Evolutionary conservation across 106 monocot genomes (phyloP).

Genomic region (Phalaenopsis equestris): DNA sequence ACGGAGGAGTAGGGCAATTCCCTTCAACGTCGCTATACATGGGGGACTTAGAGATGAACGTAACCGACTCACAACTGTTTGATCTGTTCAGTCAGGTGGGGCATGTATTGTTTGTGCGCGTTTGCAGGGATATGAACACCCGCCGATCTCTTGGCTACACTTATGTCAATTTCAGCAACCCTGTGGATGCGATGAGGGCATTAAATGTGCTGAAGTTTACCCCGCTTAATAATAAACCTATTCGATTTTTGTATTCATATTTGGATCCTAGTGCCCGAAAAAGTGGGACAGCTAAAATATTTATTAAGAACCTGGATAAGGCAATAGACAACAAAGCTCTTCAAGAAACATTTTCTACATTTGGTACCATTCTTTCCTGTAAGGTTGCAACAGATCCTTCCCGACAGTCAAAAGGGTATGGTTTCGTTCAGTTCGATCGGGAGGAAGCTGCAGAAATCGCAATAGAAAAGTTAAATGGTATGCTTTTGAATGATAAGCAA

Average conservation of each 20-base stretch:
- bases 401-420: constrained; percentile 63
- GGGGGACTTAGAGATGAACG: constrained; percentile 45
- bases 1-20: constrained; percentile 1
- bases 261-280: constrained; percentile 31
- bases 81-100: constrained; percentile 28
- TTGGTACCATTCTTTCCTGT: constrained; percentile 59
- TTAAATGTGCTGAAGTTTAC: constrained; percentile 42
- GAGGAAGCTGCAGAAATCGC: constrained; percentile 51
- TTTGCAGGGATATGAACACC: constrained; percentile 44
- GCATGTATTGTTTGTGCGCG: constrained; percentile 32
- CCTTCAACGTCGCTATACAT: constrained; percentile 46
- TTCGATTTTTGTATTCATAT: constrained; percentile 44
- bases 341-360: constrained; percentile 47
- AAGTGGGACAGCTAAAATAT: constrained; percentile 49
- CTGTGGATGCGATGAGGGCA: constrained; percentile 31
- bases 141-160: constrained; percentile 49
- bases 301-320: constrained; percentile 56
- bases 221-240: constrained; percentile 45
- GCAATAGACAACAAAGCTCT: constrained; percentile 31
- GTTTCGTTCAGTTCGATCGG: constrained; percentile 56
- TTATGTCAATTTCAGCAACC: constrained; percentile 50
- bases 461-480: constrained; percentile 52
- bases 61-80: constrained; percentile 29
- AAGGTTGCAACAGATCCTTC: constrained; percentile 55
- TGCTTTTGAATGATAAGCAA: constrained; percentile 59